Evolutionary conservation across 306 rosid genomes (phyloP), one percentile per base, ranked within the genome.

Genomic region (Quercus robur): DNA sequence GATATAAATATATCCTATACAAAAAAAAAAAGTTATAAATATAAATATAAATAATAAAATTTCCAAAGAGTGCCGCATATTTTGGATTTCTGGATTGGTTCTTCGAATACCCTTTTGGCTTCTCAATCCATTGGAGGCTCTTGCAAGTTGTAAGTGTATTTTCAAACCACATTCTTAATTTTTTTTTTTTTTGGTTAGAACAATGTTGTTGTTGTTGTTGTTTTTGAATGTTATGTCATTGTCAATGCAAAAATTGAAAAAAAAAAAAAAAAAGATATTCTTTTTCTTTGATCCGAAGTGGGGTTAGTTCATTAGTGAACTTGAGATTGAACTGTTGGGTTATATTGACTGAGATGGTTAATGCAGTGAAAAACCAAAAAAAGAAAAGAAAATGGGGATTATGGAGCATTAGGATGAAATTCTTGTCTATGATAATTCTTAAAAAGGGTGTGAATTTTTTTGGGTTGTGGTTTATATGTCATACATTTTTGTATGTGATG

Each of bases 121-220:
- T 78, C 18, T 67, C 38, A 6, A 26, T 67, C 3, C 10, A 6
- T 49, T 58, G 13, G 41, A 38, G 74, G 49, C 26, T 41, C 64
- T 21, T 56, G 84, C 52, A 67, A 33, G n/a, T 17, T 11, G 51
- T 81, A 44, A 75, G 80, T 81, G 41, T 41, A 41, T 41, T 49
- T 75, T 17, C 38, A 80, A 41, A 11, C 18, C 71, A 28, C 73
- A 33, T 56, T 56, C 23, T 18, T 9, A 17, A n/a, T 33, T 1
- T 18, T 56, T 30, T 38, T 13, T 54, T 35, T 69, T 4, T 8
- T 38, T 19, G 4, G 21, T 79, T 3, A 41, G 46, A 41, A 41
- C 46, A 41, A 41, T 41, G 46, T 41, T 41, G 46, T 41, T 38
- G 11, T 38, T 38, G 44, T 38, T 35, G 3, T 3, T 2, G 17